Percentiles rank a stretch among this genome's conserved stretches.
Conservation (phyloP, 2,329 filamentous ascomycete species). For the Penicillium sp. region DNA sequence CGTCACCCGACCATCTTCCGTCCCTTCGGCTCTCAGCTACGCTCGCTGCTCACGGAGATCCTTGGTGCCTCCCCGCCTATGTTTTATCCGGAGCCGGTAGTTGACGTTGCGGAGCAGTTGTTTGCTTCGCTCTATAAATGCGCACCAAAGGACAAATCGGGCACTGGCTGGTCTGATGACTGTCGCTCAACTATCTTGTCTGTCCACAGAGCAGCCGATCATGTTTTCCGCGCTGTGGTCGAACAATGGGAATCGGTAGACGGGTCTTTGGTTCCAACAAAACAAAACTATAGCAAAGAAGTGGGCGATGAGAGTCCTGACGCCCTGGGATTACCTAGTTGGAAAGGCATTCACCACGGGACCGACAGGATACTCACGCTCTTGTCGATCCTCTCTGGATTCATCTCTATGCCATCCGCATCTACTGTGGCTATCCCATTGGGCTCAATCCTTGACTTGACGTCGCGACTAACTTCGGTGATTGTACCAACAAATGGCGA, state of each 20-base stretch:
- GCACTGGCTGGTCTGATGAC: constrained; percentile 77
- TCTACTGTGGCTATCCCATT: constrained; percentile 69
- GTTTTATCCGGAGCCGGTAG: constrained; percentile 58
- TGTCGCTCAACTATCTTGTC: constrained; percentile 65
- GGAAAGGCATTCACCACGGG: constrained; percentile 77
- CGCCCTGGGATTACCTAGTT: constrained; percentile 62
- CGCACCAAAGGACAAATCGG: constrained; percentile 75
- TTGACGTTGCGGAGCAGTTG: constrained; percentile 65
- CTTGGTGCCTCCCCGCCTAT: constrained; percentile 66
- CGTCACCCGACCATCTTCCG: constrained; percentile 83
- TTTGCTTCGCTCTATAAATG: constrained; percentile 76
- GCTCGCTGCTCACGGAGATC: constrained; percentile 61
- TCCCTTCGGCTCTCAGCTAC: constrained; percentile 72
- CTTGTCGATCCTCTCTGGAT: constrained; percentile 66
- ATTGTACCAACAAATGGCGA: constrained; percentile 54
- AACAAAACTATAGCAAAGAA: constrained; percentile 41
- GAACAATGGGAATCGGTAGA: constrained; percentile 79
- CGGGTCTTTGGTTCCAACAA: constrained; percentile 40
- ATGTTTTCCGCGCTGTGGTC: constrained; percentile 75
- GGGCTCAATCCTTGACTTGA: constrained; percentile 68
- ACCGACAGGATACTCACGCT: constrained; percentile 70
- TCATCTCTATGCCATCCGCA: constrained; percentile 68
- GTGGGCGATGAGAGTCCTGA: constrained; percentile 46
- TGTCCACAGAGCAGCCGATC: constrained; percentile 73
- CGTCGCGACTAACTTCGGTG: constrained; percentile 72